phyloP scores from a whole-genome alignment of 441 rosid species.

The Hura crepitans region DNA sequence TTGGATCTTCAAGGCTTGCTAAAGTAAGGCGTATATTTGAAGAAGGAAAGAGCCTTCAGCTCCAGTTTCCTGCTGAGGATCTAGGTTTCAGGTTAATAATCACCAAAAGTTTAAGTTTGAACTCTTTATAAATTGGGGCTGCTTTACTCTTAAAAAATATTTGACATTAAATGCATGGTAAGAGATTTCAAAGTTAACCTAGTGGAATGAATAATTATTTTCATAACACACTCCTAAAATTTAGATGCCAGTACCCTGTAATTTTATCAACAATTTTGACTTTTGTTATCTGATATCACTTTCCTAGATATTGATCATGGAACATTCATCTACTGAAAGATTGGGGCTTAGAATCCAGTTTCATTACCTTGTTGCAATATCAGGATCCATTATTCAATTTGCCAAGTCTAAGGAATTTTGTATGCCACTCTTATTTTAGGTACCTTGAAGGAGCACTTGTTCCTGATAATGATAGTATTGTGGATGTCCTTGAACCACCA shows the following conservation, averaged over 20 bases:
- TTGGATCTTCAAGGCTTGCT: conserved; percentile 71
- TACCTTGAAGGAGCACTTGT: conserved; percentile 75
- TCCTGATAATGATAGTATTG: conserved; percentile 39
- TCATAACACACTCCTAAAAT: not conserved
- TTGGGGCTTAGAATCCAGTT: not conserved
- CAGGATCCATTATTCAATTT: not conserved
- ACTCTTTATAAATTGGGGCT: not conserved
- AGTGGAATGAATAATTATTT: not conserved
- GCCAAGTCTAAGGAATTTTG: not conserved
- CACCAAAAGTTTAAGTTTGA: conserved; percentile 3
- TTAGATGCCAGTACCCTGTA: not conserved
- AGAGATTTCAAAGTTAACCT: not conserved
- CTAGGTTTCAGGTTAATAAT: conserved; percentile 74
- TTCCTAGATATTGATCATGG: not conserved
- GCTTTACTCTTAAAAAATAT: not conserved
- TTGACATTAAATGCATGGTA: not conserved
- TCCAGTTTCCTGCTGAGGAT: conserved; percentile 99
- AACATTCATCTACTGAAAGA: not conserved
- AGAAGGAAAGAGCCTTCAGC: conserved; percentile 93
- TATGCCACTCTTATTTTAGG: conserved; percentile 34
- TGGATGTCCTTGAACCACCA: conserved; percentile 34
- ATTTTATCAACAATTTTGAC: not conserved
- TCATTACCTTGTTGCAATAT: not conserved
- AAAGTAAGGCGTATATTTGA: conserved; percentile 66
- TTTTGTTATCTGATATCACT: not conserved